Base-by-base conservation (phyloP, 2,329 filamentous ascomycete species). In the Alternaria sp. region DNA sequence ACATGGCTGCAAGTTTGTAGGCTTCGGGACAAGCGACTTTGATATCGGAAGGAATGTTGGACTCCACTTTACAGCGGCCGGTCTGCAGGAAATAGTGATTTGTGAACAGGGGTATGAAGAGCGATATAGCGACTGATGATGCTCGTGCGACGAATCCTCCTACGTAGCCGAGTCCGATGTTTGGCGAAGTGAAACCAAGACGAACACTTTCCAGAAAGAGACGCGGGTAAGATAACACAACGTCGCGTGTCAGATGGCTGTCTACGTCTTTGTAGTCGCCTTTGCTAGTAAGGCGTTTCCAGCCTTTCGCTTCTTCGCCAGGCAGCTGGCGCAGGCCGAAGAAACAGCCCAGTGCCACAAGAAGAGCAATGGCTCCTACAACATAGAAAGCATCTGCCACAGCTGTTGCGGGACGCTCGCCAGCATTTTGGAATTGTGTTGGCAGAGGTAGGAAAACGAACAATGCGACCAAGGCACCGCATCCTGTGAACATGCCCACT, bases 61-160 rank as follows among this genome's bases (percentile, higher is more conserved):
- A 79, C 41, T 83, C 79, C 16, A 78, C 81, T 30, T 88, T 85
- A 81, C 95, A 98, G 67, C 92, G 90, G 3, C 93, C 94, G 54
- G 90, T 90, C 50, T 84, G 83, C 65, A 94, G 91, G 79, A 94
- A 98, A 78, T 92, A 97, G 25, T 92, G 90, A 76, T 98, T 98
- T 70, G 97, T 89, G 74, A 92, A 96, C 2, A 99, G 86, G 0
- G 95, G 95, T 55, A 99, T 91, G 80, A 98, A 99, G 6, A 98
- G 86, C 0, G 93, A 96, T 66, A 99, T 97, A 54, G 92, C 94
- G 5, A 99, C 95, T 0, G 93, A 97, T 0, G 94, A 97, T 8
- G 95, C 94, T 57, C 95, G 89, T 10, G 94, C 94, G 3, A 99
- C 94, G 72, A 98, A 97, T 2, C 95, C 95, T 64, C 94, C 95